A percentile compares a stretch with the other conserved stretches of the same genome.
These are phyloP conservation scores for Tricladium varicosporioides DNA, from an alignment of 2,329 filamentous ascomycete species.

Conservation along the genomic window DNA sequence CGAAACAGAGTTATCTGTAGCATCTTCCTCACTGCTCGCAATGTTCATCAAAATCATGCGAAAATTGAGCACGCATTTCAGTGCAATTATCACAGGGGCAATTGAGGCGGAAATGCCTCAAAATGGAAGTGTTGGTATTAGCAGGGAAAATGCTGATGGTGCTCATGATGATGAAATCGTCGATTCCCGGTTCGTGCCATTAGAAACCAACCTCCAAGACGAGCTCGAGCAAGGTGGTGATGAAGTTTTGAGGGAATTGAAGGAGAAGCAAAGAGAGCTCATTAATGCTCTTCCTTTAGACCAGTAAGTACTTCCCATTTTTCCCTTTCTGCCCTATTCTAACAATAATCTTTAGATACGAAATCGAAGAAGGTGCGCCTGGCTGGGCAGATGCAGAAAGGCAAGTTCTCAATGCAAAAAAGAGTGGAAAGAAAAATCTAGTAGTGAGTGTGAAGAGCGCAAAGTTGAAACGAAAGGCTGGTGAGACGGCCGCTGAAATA, in stretches of 20 bases:
- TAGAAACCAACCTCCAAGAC: constrained; percentile 71
- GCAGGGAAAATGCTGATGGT: constrained; percentile 56
- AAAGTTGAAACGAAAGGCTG: constrained; percentile 74
- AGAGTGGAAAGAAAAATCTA: constrained; percentile 54
- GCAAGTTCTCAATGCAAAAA: constrained; percentile 60
- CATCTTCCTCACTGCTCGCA: constrained; percentile 77
- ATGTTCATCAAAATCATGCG: constrained; percentile 97
- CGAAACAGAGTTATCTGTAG: constrained; percentile 73
- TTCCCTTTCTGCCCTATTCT: constrained; percentile 6
- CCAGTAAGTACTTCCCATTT: constrained; percentile 57
- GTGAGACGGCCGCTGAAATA: constrained; percentile 55
- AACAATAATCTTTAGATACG: constrained; percentile 49
- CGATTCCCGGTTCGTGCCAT: constrained; percentile 65
- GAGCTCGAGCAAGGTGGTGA: constrained; percentile 83
- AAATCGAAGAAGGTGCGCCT: constrained; percentile 60
- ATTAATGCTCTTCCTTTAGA: constrained; percentile 90
- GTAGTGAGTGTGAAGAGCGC: constrained; percentile 81
- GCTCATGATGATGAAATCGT: constrained; percentile 69
- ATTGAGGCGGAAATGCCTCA: constrained; percentile 65
- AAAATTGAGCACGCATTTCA: constrained; percentile 80
- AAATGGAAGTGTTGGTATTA: constrained; percentile 55
- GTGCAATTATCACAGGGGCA: constrained; percentile 69
- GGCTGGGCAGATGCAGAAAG: constrained; percentile 73
- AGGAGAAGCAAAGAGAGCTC: constrained; percentile 78
- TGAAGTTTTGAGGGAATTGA: constrained; percentile 67